Evolutionary conservation across 305 asterid species (phyloP), one percentile per base, ranked within the genome.

Genomic region (Salvia sclarea): DNA sequence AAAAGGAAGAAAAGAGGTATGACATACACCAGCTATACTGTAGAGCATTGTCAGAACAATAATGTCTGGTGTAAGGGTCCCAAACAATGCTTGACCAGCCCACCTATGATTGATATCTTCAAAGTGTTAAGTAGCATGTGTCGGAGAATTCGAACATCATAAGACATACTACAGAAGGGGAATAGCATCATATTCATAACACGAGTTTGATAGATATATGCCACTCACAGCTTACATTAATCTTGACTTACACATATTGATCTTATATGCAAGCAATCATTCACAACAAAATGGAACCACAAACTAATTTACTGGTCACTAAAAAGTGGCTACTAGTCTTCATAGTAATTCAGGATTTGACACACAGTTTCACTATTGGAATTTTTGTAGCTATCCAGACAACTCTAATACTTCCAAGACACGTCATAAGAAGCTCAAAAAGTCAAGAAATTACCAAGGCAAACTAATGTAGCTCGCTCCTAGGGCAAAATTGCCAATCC

Each of bases 81-180:
- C 98, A 59, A 93, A 93, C 76, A 93, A 77, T 62, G 98, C 98
- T 86, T 93, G 97, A 69, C 97, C 98, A 56, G 98, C 98, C 98
- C 98, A 93, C 97, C 98, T 93, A 69, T 54, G 58, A 75, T 68
- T 52, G 41, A 55, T 59, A 78, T 72, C 55, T 31, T 43, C 55
- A 53, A 70, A 75, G 24, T 53, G 63, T 68, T 64, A 68, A 38
- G 54, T 14, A 63, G 41, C 66, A 35, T 53, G 64, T 31, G 55
- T 12, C 10, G 14, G 57, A 38, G 56, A 37, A 45, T 47, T 53
- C 33, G 30, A 40, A n/a, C 63, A 33, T 56, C 37, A 67, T 11
- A 58, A 18, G 16, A 17, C 52, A 45, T 18, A 68, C 47, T 18
- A 22, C 49, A 28, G 53, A 44, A 9, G 22, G 61, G 22, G 55